Conservation (phyloP, 441 rosid species). For the Manihot esculenta region DNA sequence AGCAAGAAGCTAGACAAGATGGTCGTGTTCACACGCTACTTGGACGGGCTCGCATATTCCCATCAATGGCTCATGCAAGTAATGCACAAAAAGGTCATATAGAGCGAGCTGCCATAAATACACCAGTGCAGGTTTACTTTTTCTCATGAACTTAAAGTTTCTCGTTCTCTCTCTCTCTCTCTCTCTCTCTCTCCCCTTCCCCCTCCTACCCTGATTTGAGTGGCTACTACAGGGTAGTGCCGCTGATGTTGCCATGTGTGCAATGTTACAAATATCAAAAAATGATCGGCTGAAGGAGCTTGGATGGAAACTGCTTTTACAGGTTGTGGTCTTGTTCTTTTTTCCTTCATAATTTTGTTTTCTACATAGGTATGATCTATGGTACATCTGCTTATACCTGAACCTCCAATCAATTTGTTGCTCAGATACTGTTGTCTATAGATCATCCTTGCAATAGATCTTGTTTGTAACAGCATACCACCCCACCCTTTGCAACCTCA, state of each 20-base stretch:
- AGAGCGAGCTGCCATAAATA: conserved; percentile 92
- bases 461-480: not conserved
- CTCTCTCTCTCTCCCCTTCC: conserved; percentile 23
- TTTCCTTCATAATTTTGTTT: not conserved
- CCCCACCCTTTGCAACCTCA: not conserved
- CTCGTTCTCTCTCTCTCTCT: conserved; percentile 7
- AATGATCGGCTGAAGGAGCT: conserved; percentile 66
- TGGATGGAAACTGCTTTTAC: conserved; percentile 93
- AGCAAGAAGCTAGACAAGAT: conserved; percentile 54
- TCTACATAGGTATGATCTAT: not conserved
- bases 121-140: conserved; percentile 88
- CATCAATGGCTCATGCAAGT: conserved; percentile 39
- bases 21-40: conserved; percentile 74
- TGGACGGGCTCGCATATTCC: conserved; percentile 87
- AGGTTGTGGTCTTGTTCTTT: conserved; percentile 44
- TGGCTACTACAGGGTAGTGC: conserved; percentile 82
- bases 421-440: not conserved
- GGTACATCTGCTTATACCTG: not conserved
- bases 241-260: conserved; percentile 99
- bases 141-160: conserved; percentile 7
- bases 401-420: conserved; percentile 1
- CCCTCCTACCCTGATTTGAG: not conserved
- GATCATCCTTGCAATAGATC: not conserved
- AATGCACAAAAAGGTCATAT: conserved; percentile 64
- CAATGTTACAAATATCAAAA: conserved; percentile 82